Evolutionary conservation across 192 early-diverging fungal genomes (phyloP).

Genomic region (Radiomyces spectabilis): DNA sequence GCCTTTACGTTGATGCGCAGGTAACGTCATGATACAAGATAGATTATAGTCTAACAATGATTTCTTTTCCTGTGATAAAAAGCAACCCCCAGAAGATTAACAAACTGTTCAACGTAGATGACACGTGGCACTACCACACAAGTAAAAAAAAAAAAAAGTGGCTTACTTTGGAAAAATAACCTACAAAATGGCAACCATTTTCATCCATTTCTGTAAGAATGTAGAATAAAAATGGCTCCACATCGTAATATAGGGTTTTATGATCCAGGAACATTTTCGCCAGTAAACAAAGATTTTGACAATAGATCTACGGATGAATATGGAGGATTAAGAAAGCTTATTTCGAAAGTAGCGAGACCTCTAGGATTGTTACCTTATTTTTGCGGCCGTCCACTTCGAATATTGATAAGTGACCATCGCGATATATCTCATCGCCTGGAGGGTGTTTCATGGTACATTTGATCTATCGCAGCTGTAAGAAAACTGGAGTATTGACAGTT

Average conservation of each 20-base stretch:
- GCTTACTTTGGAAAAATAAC: conserved; percentile 88
- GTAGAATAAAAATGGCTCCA: conserved; percentile 97
- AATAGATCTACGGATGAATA: conserved; percentile 70
- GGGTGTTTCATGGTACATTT: conserved; percentile 79
- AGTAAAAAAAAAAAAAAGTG: neutral
- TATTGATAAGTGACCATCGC: conserved; percentile 78
- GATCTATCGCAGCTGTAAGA: conserved; percentile 17
- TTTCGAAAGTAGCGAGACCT: neutral
- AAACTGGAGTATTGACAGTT: too few species aligned
- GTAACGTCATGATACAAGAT: conserved; percentile 91
- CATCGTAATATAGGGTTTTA: conserved; percentile 96
- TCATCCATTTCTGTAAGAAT: conserved; percentile 81
- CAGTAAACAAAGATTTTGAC: conserved; percentile 93
- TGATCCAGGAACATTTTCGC: conserved; percentile 97
- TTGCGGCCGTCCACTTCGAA: conserved; percentile 97
- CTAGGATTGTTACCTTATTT: conserved; percentile 74
- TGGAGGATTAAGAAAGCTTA: neutral
- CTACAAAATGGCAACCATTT: conserved; percentile 81
- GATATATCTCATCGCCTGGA: conserved; percentile 96
- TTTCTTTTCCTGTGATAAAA: conserved; percentile 63
- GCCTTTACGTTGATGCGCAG: conserved; percentile 79
- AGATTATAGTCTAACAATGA: conserved; percentile 81
- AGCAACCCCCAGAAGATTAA: too few species aligned
- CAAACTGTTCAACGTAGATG: too few species aligned
- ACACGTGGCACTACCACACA: neutral